Evolutionary conservation across 1,284 basidiomycete species (phyloP), one percentile per base, ranked within the genome.

Genomic region (Wolfiporia cocos): DNA sequence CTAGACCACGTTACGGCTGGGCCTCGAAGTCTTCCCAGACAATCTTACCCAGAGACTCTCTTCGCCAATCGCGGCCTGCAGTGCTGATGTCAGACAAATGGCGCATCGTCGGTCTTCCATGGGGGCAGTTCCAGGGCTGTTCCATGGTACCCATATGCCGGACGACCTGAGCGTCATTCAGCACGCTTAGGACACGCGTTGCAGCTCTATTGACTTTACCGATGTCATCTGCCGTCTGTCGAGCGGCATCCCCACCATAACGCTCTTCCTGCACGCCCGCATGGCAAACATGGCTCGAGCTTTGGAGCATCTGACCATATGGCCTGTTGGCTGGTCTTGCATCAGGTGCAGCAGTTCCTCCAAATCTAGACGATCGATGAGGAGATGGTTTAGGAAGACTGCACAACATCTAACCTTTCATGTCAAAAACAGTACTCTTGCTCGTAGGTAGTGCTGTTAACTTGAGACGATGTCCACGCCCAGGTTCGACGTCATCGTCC

Each of bases 71-170:
- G 43, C 52, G 44, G 19, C 49, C 51, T 9, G 49, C 42, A 26
- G 57, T 50, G 23, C 49, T 52, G 35, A 66, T 53, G 40, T 81
- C 78, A 20, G 67, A 65, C 21, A 93, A 64, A 67, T 93, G 91
- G 19, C 94, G 81, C 92, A 97, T 96, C 5, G 94, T 99, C 1
- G 95, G 95, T 34, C 94, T 70, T 3, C 94, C 94, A 59, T 97
- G 94, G 2, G 95, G 94, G 58, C 94, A 98, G 47, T 95, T 92
- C 92, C 96, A 99, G 0, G 94, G 96, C 57, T 97, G 92, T 53
- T 97, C 91, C 71, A 99, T 93, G 5, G 76, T 86, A 30, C 91
- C 91, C 92, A 99, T 96, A 62, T 98, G 91, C 36, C 76, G 75
- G 2, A 99, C 70, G 44, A 98, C 79, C 88, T 93, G 42, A 12